Conservation (phyloP, 202 grass and related monocot species). For the Bolboschoenoplectus hybrid region DNA sequence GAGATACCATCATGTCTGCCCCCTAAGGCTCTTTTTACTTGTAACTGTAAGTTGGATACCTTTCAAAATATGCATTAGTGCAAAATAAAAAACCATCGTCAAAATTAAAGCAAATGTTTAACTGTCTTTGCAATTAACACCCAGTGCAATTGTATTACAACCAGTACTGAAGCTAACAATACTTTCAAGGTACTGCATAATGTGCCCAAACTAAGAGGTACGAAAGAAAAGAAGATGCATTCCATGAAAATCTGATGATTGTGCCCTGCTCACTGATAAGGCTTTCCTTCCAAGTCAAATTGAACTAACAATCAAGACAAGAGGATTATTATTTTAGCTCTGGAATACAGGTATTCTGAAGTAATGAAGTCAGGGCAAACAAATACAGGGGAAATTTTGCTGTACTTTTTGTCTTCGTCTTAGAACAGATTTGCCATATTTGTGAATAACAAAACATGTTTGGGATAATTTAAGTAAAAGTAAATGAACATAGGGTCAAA, state of each 20-base stretch:
- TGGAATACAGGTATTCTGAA: background rate
- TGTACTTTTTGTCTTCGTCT: background rate
- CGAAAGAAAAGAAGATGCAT: background rate
- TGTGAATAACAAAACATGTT: background rate
- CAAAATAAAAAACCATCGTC: background rate
- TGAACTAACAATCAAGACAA: background rate
- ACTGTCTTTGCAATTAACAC: background rate
- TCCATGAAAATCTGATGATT: background rate
- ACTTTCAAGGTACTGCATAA: background rate
- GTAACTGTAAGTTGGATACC: background rate
- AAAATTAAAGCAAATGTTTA: background rate
- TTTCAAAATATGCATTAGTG: background rate
- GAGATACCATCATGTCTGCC: background rate
- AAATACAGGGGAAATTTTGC: background rate
- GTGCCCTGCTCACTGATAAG: background rate
- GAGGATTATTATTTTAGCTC: background rate
- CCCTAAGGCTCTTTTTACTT: background rate
- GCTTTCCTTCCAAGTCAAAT: background rate
- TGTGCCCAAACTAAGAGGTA: background rate
- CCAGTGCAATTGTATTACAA: background rate
- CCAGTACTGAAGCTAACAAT: slow-evolving; percentile 6
- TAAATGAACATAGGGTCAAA: background rate
- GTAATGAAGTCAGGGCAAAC: slow-evolving; percentile 1
- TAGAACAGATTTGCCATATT: background rate
- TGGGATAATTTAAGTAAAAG: background rate